Evolutionary conservation across 306 rosid species (phyloP), one percentile per base, ranked within the genome.

Genomic region (Pterocarpus santalinus): DNA sequence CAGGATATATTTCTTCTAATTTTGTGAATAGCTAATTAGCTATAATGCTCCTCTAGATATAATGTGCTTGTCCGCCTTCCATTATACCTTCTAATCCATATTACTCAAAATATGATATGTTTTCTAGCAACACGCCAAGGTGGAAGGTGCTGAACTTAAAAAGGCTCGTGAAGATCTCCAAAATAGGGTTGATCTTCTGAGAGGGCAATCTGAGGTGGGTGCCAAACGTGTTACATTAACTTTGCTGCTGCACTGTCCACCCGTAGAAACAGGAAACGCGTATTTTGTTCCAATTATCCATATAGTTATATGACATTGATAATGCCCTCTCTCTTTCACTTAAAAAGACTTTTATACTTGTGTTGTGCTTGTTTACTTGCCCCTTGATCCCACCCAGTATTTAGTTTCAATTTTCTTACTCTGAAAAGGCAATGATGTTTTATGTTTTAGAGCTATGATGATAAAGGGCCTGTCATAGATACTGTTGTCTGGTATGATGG

Each of bases 401-500:
- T 33, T 52, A 32, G 46, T 41, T 32, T 68, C 43, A 67, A 39
- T 81, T 84, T 68, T 69, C 63, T 49, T 67, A 22, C 65, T 63
- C 75, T 65, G 33, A 80, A 56, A 76, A 58, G 58, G 83, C 80
- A 73, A 80, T 32, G 49, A 15, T 79, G 57, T 88, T 84, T 34
- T 87, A 33, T 87, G 73, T 66, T 65, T 81, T 81, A 95, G 98
- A 88, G 83, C 88, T 95, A 91, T 62, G 85, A 93, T 72, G 98
- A 95, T 85, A 89, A 90, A 85, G 99, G 99, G 71, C 99, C 99
- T 76, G 78, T 85, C 85, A 86, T 95, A 76, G 99, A 95, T 89
- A 93, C 97, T 76, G 96, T 95, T 82, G 98, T 93, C 49, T 95
- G 99, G 99, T 87, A 87, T 82, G 97, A 91, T 83, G 99, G 98